phyloP scores from a whole-genome alignment of 2,329 filamentous ascomycete genomes.

The Aspergillus sp. region DNA sequence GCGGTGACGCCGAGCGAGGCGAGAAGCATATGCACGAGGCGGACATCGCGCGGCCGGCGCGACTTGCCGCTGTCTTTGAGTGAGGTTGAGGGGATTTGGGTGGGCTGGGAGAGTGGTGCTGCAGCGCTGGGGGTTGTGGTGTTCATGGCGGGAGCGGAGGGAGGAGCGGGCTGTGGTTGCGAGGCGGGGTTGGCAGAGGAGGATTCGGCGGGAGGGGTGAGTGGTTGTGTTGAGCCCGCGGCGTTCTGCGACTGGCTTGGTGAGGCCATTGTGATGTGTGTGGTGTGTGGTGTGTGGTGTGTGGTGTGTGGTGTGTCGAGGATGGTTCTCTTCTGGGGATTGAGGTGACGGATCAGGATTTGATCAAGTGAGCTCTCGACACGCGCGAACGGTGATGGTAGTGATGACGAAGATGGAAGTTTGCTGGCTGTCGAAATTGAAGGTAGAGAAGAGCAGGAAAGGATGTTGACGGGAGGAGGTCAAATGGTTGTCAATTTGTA shows the following conservation, averaged over 20 bases:
- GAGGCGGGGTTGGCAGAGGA: constrained; percentile 17
- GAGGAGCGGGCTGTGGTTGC: constrained; percentile 19
- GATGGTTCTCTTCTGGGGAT: too few relatives aligned
- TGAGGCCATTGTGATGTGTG: constrained; percentile 29
- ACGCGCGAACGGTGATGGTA: too few relatives aligned
- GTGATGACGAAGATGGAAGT: too few relatives aligned
- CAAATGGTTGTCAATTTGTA: too few relatives aligned
- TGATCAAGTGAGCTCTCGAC: too few relatives aligned
- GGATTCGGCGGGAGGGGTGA: constrained; percentile 44
- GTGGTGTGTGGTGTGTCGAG: too few relatives aligned
- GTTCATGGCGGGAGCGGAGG: constrained; percentile 15
- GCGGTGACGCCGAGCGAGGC: constrained; percentile 47
- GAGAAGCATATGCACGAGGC: constrained; percentile 51
- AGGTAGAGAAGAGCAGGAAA: too few relatives aligned
- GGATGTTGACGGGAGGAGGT: too few relatives aligned
- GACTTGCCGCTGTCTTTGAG: constrained; percentile 47
- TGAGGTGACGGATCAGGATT: too few relatives aligned
- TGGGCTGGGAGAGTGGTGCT: constrained; percentile 26
- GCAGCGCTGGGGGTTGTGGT: constrained; percentile 15
- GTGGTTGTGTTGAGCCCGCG: constrained; percentile 33
- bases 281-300: too few relatives aligned
- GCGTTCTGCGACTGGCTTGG: constrained; percentile 31
- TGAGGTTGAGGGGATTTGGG: constrained; percentile 42
- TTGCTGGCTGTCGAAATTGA: too few relatives aligned
- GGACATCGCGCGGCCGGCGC: constrained; percentile 48